Evolutionary conservation across 148 eudicot species (phyloP).

Genomic region (Nepenthes gracilis): DNA sequence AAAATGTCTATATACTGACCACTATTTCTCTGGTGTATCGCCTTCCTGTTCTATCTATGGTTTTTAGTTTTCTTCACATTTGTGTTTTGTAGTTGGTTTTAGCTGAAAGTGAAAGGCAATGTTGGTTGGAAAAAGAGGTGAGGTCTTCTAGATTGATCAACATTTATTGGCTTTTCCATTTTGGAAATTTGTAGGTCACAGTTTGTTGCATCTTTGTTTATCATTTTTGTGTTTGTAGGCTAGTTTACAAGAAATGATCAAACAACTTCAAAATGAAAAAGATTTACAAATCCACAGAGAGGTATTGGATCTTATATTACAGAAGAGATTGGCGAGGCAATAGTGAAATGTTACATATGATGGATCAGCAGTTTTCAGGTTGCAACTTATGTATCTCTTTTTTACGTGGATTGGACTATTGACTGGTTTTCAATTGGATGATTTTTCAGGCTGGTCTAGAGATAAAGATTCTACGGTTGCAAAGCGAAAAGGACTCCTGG

Average conservation of each 20-base stretch:
- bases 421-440: background rate
- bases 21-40: background rate
- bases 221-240: slow-evolving; percentile 18
- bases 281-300: slow-evolving; percentile 26
- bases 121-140: slow-evolving; percentile 41
- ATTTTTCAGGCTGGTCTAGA: slow-evolving; percentile 45
- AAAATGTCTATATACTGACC: background rate
- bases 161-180: background rate
- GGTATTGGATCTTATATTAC: slow-evolving; percentile 22
- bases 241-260: slow-evolving; percentile 32
- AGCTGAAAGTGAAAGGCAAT: slow-evolving; percentile 25
- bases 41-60: background rate
- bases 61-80: slow-evolving; percentile 1
- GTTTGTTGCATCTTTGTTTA: background rate
- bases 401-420: background rate
- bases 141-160: slow-evolving; percentile 1
- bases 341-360: background rate
- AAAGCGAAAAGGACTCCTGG: slow-evolving; percentile 49
- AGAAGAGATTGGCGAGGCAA: background rate
- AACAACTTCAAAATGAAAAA: slow-evolving; percentile 34
- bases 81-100: slow-evolving; percentile 23
- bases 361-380: background rate
- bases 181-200: background rate
- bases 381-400: background rate
- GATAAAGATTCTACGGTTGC: slow-evolving; percentile 28